Evolutionary conservation across 805 yeast genomes (phyloP).

Genomic region (Lipomyces sp.): DNA sequence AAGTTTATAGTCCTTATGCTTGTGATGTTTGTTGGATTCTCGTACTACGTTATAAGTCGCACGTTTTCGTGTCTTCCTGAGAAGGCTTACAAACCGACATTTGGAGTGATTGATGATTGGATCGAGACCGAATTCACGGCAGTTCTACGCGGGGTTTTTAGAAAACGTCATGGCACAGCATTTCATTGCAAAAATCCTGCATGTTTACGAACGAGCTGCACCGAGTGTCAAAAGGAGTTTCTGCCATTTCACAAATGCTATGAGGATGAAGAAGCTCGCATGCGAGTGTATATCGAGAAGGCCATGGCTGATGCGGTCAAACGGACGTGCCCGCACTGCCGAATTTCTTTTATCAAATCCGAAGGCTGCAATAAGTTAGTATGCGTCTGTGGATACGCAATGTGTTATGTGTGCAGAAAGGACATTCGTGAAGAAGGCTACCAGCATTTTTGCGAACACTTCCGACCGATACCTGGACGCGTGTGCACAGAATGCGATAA

Average conservation of each 20-base stretch:
- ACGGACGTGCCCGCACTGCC: slow-evolving; percentile 37
- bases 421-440: slow-evolving; percentile 34
- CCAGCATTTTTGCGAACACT: slow-evolving; percentile 35
- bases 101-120: slow-evolving; percentile 16
- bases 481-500: slow-evolving; percentile 36
- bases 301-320: slow-evolving; percentile 39
- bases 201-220: slow-evolving; percentile 32
- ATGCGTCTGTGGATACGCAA: slow-evolving; percentile 36
- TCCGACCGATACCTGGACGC: slow-evolving; percentile 33
- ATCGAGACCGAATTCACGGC: slow-evolving; percentile 11
- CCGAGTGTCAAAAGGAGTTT: slow-evolving; percentile 34
- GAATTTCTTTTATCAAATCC: slow-evolving; percentile 32
- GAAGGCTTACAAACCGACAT: slow-evolving; percentile 4
- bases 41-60: background rate
- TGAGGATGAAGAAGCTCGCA: slow-evolving; percentile 34
- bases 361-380: slow-evolving; percentile 38
- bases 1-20: slow-evolving; percentile 10
- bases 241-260: slow-evolving; percentile 35
- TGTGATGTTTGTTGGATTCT: background rate
- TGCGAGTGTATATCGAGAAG: slow-evolving; percentile 32
- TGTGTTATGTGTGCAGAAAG: slow-evolving; percentile 36
- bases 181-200: slow-evolving; percentile 31
- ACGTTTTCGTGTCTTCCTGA: slow-evolving; percentile 8
- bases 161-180: slow-evolving; percentile 31
- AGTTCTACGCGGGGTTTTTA: slow-evolving; percentile 27